Conservation (phyloP, 345 rosid species). For the Anastatica hierochuntica region DNA sequence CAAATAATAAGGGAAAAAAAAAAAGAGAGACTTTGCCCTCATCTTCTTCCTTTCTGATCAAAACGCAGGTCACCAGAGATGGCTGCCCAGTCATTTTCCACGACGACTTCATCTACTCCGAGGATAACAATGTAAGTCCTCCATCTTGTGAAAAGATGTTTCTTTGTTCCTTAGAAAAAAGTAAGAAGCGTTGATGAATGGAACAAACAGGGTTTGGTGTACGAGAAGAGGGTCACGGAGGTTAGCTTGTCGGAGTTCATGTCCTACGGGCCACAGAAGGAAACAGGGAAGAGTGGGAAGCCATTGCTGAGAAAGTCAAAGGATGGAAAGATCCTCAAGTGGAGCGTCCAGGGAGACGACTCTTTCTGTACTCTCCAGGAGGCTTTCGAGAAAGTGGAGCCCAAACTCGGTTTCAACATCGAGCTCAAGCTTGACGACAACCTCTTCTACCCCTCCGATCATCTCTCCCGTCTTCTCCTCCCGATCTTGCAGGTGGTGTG, state of each 20-base stretch:
- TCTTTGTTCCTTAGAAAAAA: not conserved
- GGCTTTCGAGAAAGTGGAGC: slow-evolving; percentile 64
- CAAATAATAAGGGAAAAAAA: too few relatives aligned
- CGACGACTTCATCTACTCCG: slow-evolving; percentile 63
- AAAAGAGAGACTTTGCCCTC: too few relatives aligned
- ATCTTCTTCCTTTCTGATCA: too few relatives aligned
- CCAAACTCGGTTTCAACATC: slow-evolving; percentile 73
- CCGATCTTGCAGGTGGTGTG: slow-evolving; percentile 58
- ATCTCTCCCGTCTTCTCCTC: slow-evolving; percentile 52
- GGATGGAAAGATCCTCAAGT: slow-evolving; percentile 56
- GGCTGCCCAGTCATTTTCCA: slow-evolving; percentile 93
- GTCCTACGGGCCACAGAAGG: slow-evolving; percentile 64
- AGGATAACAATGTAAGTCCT: slow-evolving; percentile 74
- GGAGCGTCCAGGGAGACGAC: slow-evolving; percentile 73
- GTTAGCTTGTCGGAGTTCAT: slow-evolving; percentile 57
- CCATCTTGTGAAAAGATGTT: too few relatives aligned
- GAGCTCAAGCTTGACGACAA: slow-evolving; percentile 87
- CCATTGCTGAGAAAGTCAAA: slow-evolving; percentile 55
- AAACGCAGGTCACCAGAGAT: slow-evolving; percentile 89
- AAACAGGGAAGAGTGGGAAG: slow-evolving; percentile 38
- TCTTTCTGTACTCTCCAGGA: slow-evolving; percentile 65
- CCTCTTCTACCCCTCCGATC: slow-evolving; percentile 46
- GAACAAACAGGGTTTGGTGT: slow-evolving; percentile 55
- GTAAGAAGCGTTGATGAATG: not conserved
- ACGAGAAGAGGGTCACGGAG: slow-evolving; percentile 77